Evolutionary conservation across 192 early-diverging fungal genomes (phyloP), one percentile per base, ranked within the genome.

Genomic region (Podila clonocystis): DNA sequence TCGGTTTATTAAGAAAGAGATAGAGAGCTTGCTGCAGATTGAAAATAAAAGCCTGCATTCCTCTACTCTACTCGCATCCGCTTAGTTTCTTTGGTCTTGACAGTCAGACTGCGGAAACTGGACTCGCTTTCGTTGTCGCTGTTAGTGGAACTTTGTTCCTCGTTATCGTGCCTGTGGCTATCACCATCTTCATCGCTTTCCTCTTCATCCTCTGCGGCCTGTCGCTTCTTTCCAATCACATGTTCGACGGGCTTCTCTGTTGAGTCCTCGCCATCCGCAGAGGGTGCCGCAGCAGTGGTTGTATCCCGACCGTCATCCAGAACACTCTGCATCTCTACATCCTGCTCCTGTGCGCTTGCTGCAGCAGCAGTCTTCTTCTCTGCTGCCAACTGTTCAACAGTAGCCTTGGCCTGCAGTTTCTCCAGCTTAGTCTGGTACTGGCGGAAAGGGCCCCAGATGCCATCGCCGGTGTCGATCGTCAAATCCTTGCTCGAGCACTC

Each of bases 381-480:
- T 24, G 50, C 34, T 30, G 70, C 57, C 2, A 61, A 63, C 9
- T 72, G 64, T n/a, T 79, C 75, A 41, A 41, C 61, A 3, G 33
- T 78, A 11, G 77, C 78, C 65, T 86, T 84, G 19, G 78, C 76
- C 31, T 80, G 12, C 24, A 85, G 48, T 33, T 75, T 83, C 59
- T 86, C 78, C 12, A 89, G 65, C 15, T 75, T 85, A 24, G 72
- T 74, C 13, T 83, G 71, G 52, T 89, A 89, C 1, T 63, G 45
- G 29, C 70, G 68, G 28, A 87, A 80, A 13, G 85, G 61, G 11
- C 83, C 82, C 86, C 86, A 89, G 5, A 82, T 61, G 29, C 72
- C 67, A 19, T 82, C 67, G 17, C 62, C 58, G 22, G 67, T 62
- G 2, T 69, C 50, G 3, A 73, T 64, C 19, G n/a, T 55, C 3